phyloP scores from a whole-genome alignment of 768 basidiomycete species.

The Paxillus ammoniavirescens region DNA sequence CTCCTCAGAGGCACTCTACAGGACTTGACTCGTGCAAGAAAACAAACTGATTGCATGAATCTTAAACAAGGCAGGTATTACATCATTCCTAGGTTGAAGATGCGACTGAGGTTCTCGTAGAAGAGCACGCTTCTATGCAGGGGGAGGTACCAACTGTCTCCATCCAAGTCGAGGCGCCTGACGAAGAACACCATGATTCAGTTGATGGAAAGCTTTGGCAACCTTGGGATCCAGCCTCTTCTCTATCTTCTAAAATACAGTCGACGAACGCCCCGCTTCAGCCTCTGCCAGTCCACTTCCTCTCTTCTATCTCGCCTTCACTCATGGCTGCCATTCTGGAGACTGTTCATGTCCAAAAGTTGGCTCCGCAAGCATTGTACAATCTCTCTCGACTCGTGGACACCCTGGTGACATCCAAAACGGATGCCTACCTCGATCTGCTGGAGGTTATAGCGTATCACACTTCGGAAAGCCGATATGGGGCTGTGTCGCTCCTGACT shows the following conservation, averaged over 20 bases:
- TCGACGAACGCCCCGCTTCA: constrained; percentile 63
- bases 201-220: constrained; percentile 17
- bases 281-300: constrained; percentile 50
- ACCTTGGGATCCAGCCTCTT: constrained; percentile 25
- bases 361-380: constrained; percentile 38
- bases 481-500: constrained; percentile 54
- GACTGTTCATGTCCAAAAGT: constrained; percentile 41
- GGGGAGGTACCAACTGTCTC: constrained; percentile 43
- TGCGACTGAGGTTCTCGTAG: constrained; percentile 4
- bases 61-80: constrained; percentile 1
- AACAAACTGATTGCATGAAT: constrained; percentile 3
- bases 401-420: constrained; percentile 54
- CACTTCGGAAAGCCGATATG: constrained; percentile 48
- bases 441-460: constrained; percentile 73
- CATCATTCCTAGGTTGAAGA: not conserved
- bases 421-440: constrained; percentile 68
- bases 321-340: constrained; percentile 64
- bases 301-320: constrained; percentile 61
- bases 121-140: constrained; percentile 8
- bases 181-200: constrained; percentile 9
- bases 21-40: constrained; percentile 41
- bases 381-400: constrained; percentile 54
- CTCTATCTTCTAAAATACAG: constrained; percentile 27
- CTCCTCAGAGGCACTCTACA: constrained; percentile 55
- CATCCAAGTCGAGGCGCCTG: constrained; percentile 53